Evolutionary conservation across 2,329 filamentous ascomycete genomes (phyloP).

Genomic region (Trichophyton benhamiae): DNA sequence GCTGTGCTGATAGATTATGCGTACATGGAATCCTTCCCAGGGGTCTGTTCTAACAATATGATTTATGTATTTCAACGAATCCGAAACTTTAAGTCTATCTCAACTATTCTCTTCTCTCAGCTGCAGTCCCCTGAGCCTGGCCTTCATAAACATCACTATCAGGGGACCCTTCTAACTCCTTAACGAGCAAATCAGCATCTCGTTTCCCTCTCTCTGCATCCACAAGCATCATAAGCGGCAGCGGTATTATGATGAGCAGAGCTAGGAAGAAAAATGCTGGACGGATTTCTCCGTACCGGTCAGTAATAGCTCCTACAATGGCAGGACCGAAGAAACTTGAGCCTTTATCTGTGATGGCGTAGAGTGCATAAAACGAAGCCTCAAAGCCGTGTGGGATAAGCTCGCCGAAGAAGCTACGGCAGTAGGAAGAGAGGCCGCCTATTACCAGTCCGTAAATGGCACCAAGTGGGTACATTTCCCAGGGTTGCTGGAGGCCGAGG

Average conservation of each 20-base stretch:
- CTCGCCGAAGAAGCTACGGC: conserved; percentile 81
- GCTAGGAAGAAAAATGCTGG: conserved; percentile 90
- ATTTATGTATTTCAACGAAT: background rate
- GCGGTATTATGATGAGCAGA: conserved; percentile 67
- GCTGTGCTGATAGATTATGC: background rate
- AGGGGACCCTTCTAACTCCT: conserved; percentile 29
- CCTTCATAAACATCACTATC: background rate
- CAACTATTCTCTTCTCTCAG: background rate
- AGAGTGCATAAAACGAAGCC: conserved; percentile 90
- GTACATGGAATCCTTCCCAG: background rate
- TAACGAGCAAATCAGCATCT: conserved; percentile 54
- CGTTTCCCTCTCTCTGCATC: conserved; percentile 66
- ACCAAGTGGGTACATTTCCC: conserved; percentile 92
- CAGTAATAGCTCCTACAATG: conserved; percentile 86
- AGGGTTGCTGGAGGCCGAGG: conserved; percentile 77
- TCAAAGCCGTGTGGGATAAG: conserved; percentile 89
- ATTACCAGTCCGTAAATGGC: conserved; percentile 87
- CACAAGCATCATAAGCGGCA: conserved; percentile 73
- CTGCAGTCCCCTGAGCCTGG: background rate
- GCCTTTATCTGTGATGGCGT: conserved; percentile 95
- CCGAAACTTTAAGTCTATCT: background rate
- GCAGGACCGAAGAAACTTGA: conserved; percentile 87
- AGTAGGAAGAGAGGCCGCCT: conserved; percentile 85
- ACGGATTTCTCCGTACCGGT: conserved; percentile 65
- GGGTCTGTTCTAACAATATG: background rate